Conservation (phyloP, 805 yeast species). For the Pichia rugopelliculosa region DNA sequence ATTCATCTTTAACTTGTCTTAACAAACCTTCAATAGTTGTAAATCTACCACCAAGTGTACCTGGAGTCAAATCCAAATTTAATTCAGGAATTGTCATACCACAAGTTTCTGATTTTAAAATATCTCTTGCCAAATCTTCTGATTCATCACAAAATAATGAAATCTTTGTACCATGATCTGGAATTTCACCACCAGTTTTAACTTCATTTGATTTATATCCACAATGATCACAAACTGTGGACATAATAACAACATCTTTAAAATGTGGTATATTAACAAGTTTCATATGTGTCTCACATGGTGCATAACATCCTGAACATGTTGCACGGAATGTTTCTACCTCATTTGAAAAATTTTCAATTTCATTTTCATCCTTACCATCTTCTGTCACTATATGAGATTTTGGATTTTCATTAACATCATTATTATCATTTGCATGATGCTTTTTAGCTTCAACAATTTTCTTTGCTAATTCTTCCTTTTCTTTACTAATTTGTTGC, state of each 20-base stretch:
- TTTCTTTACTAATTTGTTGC: conserved; percentile 16
- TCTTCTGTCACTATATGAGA: conserved; percentile 35
- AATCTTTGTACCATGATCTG: conserved; percentile 72
- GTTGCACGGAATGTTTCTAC: conserved; percentile 90
- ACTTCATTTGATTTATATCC: conserved; percentile 97
- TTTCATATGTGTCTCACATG: conserved; percentile 93
- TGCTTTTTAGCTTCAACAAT: conserved; percentile 5
- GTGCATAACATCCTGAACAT: conserved; percentile 80
- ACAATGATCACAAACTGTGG: conserved; percentile 85
- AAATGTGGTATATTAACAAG: conserved; percentile 95
- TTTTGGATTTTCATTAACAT: conserved; percentile 25
- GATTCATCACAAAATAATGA: conserved; percentile 74
- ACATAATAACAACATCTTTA: conserved; percentile 95
- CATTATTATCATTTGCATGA: conserved; percentile 28
- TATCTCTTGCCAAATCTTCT: conserved; percentile 90
- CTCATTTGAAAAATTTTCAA: conserved; percentile 81
- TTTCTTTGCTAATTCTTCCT: conserved; percentile 12
- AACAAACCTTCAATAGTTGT: conserved; percentile 94
- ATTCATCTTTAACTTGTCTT: conserved; percentile 82
- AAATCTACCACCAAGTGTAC: conserved; percentile 96
- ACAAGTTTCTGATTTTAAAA: conserved; percentile 91
- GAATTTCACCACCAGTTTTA: conserved; percentile 96
- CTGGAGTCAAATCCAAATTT: conserved; percentile 84
- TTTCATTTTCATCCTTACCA: conserved; percentile 64
- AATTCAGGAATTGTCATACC: conserved; percentile 81